Evolutionary conservation across 768 basidiomycete genomes (phyloP).

Genomic region (Cystobasidium onofrii): DNA sequence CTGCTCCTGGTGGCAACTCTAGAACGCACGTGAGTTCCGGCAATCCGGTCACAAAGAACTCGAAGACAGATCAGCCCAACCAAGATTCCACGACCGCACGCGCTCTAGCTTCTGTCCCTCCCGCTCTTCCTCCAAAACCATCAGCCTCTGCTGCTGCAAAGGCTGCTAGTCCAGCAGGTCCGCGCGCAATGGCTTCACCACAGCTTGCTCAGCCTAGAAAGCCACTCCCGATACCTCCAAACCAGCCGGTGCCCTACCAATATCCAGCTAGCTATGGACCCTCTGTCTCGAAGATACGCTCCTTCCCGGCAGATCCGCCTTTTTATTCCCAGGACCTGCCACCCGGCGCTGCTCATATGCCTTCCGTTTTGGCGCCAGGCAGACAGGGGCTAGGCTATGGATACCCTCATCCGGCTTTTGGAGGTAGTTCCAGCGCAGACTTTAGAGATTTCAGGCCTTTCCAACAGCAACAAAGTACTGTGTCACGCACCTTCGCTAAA

Average conservation of each 20-base stretch:
- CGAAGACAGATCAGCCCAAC: background rate
- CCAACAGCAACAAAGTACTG: background rate
- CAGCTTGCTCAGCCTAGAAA: background rate
- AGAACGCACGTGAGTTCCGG: background rate
- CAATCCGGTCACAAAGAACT: background rate
- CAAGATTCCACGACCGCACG: background rate
- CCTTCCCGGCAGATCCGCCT: background rate
- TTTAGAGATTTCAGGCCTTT: background rate
- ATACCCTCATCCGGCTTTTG: background rate
- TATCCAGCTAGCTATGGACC: conserved; percentile 33
- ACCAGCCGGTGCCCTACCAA: background rate
- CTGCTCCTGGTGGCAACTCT: background rate
- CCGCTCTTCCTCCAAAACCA: conserved; percentile 5
- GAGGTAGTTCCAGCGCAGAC: background rate
- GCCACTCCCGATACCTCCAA: conserved; percentile 26
- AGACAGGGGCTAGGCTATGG: background rate
- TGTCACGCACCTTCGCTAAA: conserved; percentile 22
- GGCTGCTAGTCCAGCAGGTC: background rate
- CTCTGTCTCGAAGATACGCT: conserved; percentile 29
- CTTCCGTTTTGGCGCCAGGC: background rate
- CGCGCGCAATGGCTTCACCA: background rate
- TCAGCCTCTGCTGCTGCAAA: background rate
- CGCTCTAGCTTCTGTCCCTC: background rate
- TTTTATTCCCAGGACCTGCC: background rate
- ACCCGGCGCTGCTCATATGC: background rate